phyloP scores from a whole-genome alignment of 768 basidiomycete species.

The Pleurotus ostreatus region DNA sequence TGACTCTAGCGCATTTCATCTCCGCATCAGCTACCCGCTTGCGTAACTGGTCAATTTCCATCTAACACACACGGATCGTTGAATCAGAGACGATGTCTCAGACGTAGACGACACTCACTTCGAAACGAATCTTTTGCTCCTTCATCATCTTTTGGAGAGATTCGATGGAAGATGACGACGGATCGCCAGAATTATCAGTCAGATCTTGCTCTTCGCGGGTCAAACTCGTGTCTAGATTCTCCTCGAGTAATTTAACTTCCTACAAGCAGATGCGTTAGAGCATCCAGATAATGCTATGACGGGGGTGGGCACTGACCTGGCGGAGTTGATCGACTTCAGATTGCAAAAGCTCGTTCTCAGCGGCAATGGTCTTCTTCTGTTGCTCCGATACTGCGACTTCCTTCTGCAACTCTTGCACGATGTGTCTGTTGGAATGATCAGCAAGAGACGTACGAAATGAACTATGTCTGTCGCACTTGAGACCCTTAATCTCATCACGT shows the following conservation, averaged over 20 bases:
- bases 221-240: conserved; percentile 63
- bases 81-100: too few relatives aligned
- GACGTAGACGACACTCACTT: conserved; percentile 37
- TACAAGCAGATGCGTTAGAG: conserved; percentile 20
- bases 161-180: conserved; percentile 27
- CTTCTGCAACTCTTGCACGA: conserved; percentile 84
- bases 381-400: conserved; percentile 65
- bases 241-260: conserved; percentile 77
- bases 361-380: conserved; percentile 65
- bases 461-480: conserved; percentile 52
- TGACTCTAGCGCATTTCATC: conserved; percentile 67
- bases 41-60: conserved; percentile 66
- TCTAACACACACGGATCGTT: too few relatives aligned
- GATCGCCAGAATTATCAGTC: neutral
- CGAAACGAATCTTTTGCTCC: conserved; percentile 49
- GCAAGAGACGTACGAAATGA: too few relatives aligned
- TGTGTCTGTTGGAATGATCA: conserved; percentile 47
- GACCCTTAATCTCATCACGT: conserved; percentile 72
- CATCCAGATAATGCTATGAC: neutral
- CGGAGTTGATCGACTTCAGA: conserved; percentile 71
- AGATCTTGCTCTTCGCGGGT: conserved; percentile 42
- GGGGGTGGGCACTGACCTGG: conserved; percentile 39
- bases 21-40: conserved; percentile 68
- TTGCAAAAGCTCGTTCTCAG: conserved; percentile 68
- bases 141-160: conserved; percentile 37